These are phyloP conservation scores for Macaranga tanarius DNA, from an alignment of 441 rosid species.

Conservation along the genomic window DNA sequence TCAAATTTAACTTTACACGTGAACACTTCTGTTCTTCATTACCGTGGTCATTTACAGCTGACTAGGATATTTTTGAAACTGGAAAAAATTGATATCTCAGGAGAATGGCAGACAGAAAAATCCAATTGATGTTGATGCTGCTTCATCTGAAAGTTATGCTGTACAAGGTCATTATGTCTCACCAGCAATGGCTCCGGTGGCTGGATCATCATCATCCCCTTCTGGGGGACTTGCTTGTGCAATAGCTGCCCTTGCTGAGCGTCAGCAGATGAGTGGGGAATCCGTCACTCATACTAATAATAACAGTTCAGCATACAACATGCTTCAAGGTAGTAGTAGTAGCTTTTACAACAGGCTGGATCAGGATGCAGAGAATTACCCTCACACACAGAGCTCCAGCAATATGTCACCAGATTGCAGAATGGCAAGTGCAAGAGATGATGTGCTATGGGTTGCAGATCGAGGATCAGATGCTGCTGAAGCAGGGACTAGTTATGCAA, in stretches of 20 bases:
- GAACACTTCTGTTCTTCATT: neutral
- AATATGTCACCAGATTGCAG: constrained; percentile 31
- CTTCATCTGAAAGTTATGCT: constrained; percentile 49
- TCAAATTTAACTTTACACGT: no score
- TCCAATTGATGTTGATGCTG: constrained; percentile 36
- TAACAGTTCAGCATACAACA: constrained; percentile 30
- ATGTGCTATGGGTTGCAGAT: constrained; percentile 53
- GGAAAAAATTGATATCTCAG: constrained; percentile 33
- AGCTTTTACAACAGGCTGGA: constrained; percentile 37
- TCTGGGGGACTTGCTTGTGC: constrained; percentile 86
- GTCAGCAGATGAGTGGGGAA: constrained; percentile 71
- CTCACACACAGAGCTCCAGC: constrained; percentile 31
- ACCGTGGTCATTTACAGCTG: neutral
- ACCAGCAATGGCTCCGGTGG: constrained; percentile 40
- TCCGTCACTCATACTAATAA: constrained; percentile 39
- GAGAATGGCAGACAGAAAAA: constrained; percentile 55
- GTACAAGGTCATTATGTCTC: constrained; percentile 43
- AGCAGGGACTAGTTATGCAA: constrained; percentile 64
- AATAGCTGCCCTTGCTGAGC: constrained; percentile 88
- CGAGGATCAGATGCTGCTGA: constrained; percentile 54
- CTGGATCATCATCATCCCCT: constrained; percentile 67
- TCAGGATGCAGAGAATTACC: constrained; percentile 40
- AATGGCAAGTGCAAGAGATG: constrained; percentile 33
- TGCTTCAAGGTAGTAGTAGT: constrained; percentile 38
- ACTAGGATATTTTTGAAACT: constrained; percentile 6